Conservation (phyloP, 768 basidiomycete genomes). For the Leucocoprinus leucothites region DNA sequence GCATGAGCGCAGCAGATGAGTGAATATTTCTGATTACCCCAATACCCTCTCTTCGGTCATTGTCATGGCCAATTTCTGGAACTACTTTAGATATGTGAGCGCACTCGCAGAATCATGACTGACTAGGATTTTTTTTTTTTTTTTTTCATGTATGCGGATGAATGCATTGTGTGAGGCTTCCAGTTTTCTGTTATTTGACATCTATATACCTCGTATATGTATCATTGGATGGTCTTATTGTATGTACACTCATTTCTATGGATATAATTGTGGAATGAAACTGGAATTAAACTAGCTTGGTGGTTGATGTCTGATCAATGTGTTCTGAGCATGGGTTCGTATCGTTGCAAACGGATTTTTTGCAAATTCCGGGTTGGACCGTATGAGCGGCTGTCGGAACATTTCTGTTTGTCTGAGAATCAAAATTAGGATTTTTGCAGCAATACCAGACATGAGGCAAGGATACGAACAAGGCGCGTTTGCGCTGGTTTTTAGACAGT, state of each 20-base stretch:
- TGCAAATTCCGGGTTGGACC: slow-evolving; percentile 61
- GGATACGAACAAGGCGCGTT: slow-evolving; percentile 58
- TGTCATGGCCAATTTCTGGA: neutral
- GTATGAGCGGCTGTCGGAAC: slow-evolving; percentile 66
- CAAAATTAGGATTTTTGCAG: neutral
- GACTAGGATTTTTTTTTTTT: neutral
- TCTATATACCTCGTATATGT: slow-evolving; percentile 11
- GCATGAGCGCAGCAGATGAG: slow-evolving; percentile 65
- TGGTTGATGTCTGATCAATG: slow-evolving; percentile 52
- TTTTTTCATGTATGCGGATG: neutral
- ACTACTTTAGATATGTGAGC: neutral
- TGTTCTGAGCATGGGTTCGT: slow-evolving; percentile 77
- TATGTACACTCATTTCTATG: slow-evolving; percentile 4
- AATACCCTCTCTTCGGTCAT: neutral
- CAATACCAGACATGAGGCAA: neutral
- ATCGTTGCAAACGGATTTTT: slow-evolving; percentile 76
- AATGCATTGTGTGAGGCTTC: neutral
- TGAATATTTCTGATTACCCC: neutral
- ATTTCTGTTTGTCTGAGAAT: slow-evolving; percentile 57
- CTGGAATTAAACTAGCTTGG: neutral
- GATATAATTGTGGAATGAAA: neutral
- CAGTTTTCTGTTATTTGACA: neutral
- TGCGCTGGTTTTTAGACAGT: slow-evolving; percentile 62
- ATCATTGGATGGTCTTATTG: neutral
- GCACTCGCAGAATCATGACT: neutral